These are phyloP conservation scores for Candida nanaspora DNA, from an alignment of 805 yeast species.

Conservation along the genomic window DNA sequence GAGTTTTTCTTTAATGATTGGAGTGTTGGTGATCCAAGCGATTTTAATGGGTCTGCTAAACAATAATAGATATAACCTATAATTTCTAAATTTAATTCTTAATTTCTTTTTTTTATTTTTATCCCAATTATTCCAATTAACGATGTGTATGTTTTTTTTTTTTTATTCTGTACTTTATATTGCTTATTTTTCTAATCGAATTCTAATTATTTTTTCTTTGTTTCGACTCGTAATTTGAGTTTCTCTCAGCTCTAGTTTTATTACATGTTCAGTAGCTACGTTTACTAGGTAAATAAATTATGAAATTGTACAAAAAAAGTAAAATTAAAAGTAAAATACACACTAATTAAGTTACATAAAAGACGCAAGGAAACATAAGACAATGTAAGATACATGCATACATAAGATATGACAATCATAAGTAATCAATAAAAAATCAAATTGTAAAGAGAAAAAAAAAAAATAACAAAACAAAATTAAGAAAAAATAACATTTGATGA, in stretches of 20 bases:
- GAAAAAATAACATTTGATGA: not conserved
- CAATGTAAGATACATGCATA: not conserved
- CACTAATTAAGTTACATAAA: not conserved
- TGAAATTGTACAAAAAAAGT: not conserved
- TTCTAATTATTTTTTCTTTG: not conserved
- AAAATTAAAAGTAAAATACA: not conserved
- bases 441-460: not conserved
- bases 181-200: not conserved
- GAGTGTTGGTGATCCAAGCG: constrained; percentile 13
- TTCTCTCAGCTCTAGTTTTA: no score
- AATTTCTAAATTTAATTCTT: not conserved
- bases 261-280: no score
- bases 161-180: not conserved
- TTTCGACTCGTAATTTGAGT: no score
- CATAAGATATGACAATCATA: no score
- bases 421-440: not conserved
- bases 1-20: constrained; percentile 22
- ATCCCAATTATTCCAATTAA: not conserved
- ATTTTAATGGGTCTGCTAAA: no score
- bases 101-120: not conserved
- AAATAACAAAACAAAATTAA: not conserved
- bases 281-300: no score
- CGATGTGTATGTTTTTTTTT: not conserved
- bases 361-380: not conserved
- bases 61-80: not conserved